A percentile compares a stretch with the other conserved stretches of the same genome.
Conservation (phyloP, 768 basidiomycete species). For the Rhizopogon roseolus region DNA sequence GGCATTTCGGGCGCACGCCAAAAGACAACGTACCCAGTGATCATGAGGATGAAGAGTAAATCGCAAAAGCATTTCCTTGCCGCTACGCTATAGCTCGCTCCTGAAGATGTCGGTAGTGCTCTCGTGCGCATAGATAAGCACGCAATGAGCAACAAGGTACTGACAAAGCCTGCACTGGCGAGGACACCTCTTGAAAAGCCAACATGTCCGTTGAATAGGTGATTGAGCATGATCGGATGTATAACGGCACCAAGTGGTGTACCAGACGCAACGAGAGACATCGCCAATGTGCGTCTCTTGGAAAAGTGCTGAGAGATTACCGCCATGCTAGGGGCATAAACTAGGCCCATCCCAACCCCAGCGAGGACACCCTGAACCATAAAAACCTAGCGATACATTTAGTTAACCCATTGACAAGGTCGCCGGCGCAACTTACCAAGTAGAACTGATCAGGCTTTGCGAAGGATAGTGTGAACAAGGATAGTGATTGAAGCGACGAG, state of each 20-base stretch:
- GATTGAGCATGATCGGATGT: conserved; percentile 61
- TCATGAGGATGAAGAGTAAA: conserved; percentile 19
- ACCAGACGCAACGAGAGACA: conserved; percentile 42
- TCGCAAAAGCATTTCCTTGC: conserved; percentile 18
- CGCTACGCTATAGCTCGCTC: conserved; percentile 12
- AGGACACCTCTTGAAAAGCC: conserved; percentile 40
- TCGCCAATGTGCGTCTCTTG: conserved; percentile 34
- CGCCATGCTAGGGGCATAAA: conserved; percentile 39
- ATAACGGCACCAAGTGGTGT: conserved; percentile 50
- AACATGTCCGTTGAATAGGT: conserved; percentile 30
- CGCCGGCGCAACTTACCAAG: conserved; percentile 12
- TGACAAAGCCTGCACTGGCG: conserved; percentile 34
- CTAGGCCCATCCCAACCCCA: conserved; percentile 38
- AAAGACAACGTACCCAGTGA: conserved; percentile 13
- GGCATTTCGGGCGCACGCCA: not conserved
- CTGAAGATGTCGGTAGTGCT: conserved; percentile 16
- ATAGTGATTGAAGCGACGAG: conserved; percentile 9
- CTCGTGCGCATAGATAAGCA: conserved; percentile 35
- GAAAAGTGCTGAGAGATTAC: conserved; percentile 43
- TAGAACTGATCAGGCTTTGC: conserved; percentile 20
- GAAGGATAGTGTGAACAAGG: conserved; percentile 25
- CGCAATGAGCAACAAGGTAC: conserved; percentile 31
- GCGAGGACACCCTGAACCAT: conserved; percentile 38
- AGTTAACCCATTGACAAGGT: not conserved
- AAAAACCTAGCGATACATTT: conserved; percentile 26